Base-by-base conservation (phyloP, 805 yeast genomes). In the Ogataea neopini region DNA sequence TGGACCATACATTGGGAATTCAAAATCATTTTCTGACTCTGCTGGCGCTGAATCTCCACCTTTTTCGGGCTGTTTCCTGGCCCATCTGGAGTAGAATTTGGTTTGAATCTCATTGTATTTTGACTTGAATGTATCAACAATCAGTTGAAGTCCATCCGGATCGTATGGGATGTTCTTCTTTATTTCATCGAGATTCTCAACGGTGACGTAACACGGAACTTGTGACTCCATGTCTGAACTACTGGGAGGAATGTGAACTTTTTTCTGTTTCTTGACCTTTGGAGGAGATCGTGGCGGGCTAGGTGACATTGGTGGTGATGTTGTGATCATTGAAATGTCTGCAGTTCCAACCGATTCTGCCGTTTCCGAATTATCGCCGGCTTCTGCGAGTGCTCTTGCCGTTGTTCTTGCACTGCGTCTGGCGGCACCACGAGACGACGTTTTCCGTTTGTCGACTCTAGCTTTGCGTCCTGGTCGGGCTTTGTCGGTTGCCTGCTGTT, bases 1-100 rank as follows among this genome's bases (percentile, higher is more conserved):
- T 4, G 67, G 67, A 2, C 67, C 67, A 43, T 63, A 63, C 56
- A 63, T 63, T 14, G 63, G 59, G 44, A 63, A 62, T 20, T 52
- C 57, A 10, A 48, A 53, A 3, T 56, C 59, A 17, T 44, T 47
- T 22, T 60, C 61, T 3, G 50, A 25, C 7, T 50, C 48, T 5
- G 25, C 44, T 3, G 25, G 28, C 25, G 17, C 20, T 4, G 13
- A 13, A 6, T 33, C 47, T 9, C 47, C 49, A 9, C 30, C 46
- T 15, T 35, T 30, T 9, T 41, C 50, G 1, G 49, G 15, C 13
- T 6, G 45, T 6, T 48, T 40, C 17, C 47, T 46, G 13, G 62
- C 60, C 64, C 64, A 60, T 34, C 55, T 47, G 5, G 62, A 53
- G 29, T 60, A 60, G 43, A 60, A 59, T 44, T 40, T 43, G 5